Evolutionary conservation across 73 alveolate genomes (phyloP), one percentile per base, ranked within the genome.

Genomic region (Symbiodinium natans): DNA sequence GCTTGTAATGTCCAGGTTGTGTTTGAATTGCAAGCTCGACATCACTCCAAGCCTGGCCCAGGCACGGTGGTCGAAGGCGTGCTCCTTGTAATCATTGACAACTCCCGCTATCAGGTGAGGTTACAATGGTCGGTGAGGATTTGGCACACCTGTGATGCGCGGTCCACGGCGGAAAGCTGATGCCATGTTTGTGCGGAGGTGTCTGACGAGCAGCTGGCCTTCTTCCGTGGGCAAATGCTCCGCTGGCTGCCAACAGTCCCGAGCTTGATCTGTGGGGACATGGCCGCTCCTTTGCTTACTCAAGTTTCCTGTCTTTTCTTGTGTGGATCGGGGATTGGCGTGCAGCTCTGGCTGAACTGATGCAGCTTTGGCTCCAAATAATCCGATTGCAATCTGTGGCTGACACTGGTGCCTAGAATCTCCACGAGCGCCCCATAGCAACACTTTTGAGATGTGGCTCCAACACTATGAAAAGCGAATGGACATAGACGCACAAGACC

Each of bases 241-340:
- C 84, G 84, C 84, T 74, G 84, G 84, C 19, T 33, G 84, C 84
- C 84, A 41, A 74, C 84, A 11, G 84, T 29, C 33, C 39, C 41
- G 33, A 6, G 36, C 71, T 52, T 29, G 68, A 52, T n/a, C n/a
- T n/a, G n/a, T n/a, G n/a, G n/a, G n/a, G n/a, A 48, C 23, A 17
- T 48, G 23, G 17, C 63, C 63, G 23, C 17, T 48, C 63, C 17
- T 48, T 17, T 48, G 63, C 23, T 10, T 10, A 48, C 8, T 17
- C 63, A 8, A 17, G 63, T 48, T 48, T 48, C 17, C 17, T 48
- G 63, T 48, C 17, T 48, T 17, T 48, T 48, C 63, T 48, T 8
- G 63, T 48, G 8, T 48, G 8, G 63, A 8, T 48, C 23, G 63
- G 8, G 23, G 63, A 10, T 17, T 48, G 17, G 63, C 23, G 63